A percentile compares a stretch with the other conserved stretches of the same genome.
Evolutionary conservation across 2,329 filamentous ascomycete genomes (phyloP).

Genomic region (Meredithiella fracta): DNA sequence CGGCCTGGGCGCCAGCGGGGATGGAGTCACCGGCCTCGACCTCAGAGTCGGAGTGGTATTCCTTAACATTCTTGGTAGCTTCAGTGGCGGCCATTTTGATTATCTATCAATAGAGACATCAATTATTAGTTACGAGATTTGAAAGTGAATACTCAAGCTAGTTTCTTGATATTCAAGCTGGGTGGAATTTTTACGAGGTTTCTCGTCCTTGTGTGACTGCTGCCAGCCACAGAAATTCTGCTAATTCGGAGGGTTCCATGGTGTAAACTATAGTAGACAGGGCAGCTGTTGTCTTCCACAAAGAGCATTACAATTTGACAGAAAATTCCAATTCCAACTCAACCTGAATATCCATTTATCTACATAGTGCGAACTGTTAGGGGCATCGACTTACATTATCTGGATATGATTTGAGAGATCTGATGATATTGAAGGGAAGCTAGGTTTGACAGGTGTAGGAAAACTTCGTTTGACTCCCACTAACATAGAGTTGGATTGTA

Average conservation of each 20-base stretch:
- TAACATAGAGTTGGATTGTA: conserved; percentile 13
- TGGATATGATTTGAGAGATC: not conserved
- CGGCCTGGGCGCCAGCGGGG: conserved; percentile 71
- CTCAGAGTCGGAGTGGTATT: conserved; percentile 56
- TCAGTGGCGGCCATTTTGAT: conserved; percentile 84
- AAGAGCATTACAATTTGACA: too few relatives aligned
- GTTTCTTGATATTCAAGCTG: not conserved
- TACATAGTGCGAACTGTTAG: not conserved
- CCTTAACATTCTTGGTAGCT: conserved; percentile 64
- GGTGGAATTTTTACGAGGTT: not conserved
- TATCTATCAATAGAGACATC: not conserved
- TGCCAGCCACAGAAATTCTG: not conserved
- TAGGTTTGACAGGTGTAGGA: conserved; percentile 13
- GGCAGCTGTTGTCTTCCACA: too few relatives aligned
- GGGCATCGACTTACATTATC: not conserved
- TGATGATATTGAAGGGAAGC: conserved; percentile 7
- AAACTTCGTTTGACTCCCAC: conserved; percentile 13
- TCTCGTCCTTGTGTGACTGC: not conserved
- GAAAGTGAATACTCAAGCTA: not conserved
- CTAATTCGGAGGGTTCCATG: not conserved
- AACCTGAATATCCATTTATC: not conserved
- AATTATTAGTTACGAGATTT: not conserved
- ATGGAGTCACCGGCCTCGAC: conserved; percentile 57
- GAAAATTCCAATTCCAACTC: not conserved
- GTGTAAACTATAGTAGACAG: not conserved